A percentile compares a stretch with the other conserved stretches of the same genome.
Conservation (phyloP, 257 asterid species). For the Penstemon davidsonii region DNA sequence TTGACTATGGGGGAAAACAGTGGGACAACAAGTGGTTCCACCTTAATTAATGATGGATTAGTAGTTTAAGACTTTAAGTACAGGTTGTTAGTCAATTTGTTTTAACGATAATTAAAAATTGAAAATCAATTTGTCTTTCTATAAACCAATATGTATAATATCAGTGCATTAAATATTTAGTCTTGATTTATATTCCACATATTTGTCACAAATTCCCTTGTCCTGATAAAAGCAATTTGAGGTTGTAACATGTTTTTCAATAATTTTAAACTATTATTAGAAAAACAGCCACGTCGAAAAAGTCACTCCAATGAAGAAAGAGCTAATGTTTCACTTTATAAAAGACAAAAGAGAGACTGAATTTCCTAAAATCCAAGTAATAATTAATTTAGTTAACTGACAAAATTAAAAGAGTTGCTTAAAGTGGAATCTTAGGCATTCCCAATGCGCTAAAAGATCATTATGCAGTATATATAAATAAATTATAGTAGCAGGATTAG, state of each 20-base stretch:
- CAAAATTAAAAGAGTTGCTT: slow-evolving; percentile 27
- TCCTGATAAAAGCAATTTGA: not conserved
- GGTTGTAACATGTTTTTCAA: not conserved
- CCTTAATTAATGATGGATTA: too few species aligned
- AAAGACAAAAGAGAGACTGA: not conserved
- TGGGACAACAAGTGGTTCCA: too few species aligned
- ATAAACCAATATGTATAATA: not conserved
- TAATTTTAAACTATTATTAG: not conserved
- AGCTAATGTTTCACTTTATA: not conserved
- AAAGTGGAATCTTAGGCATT: slow-evolving; percentile 34
- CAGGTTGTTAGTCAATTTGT: not conserved
- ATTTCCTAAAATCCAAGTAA: not conserved
- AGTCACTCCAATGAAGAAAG: not conserved
- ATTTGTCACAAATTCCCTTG: not conserved
- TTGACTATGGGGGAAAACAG: too few species aligned
- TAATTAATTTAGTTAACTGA: not conserved
- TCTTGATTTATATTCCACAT: too few species aligned
- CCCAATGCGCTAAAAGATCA: slow-evolving; percentile 30
- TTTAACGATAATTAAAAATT: not conserved
- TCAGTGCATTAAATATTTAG: not conserved
- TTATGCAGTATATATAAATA: not conserved
- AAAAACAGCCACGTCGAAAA: not conserved
- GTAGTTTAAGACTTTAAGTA: too few species aligned
- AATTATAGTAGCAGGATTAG: slow-evolving; percentile 19
- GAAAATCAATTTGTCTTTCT: too few species aligned